Base-by-base conservation (phyloP, 2,329 filamentous ascomycete species). In the Albifimbria verrucaria region DNA sequence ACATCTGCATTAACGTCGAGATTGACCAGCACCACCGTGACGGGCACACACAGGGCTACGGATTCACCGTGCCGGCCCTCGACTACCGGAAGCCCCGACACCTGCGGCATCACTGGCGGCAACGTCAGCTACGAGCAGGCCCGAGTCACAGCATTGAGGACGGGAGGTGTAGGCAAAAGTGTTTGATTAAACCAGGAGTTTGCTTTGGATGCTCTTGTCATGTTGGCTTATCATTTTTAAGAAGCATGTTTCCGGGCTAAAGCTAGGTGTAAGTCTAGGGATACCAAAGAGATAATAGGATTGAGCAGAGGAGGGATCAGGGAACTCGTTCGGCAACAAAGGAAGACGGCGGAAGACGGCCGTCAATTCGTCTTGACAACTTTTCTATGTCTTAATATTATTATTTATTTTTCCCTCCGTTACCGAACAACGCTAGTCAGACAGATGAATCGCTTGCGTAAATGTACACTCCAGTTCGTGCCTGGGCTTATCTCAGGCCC, bases 1-100 rank as follows among this genome's bases (percentile, higher is more conserved):
- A 97, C 62, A 85, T 97, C 48, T 86, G 86, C 52, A 83, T 99
- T 62, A 88, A 92, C 53, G 86, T 97, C 58, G 94, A 99, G 72
- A 85, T 93, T 57, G 86, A 92, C 67, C 90, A 96, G 66, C 86
- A 88, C 62, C 86, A 97, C 67, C 84, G 85, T 2, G 78, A 89
- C 32, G 94, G 94, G 36, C 83, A 82, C 59, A 97, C 94, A 0
- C 80, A 87, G 56, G 83, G 86, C 15, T 99, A 99, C 66, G 88
- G 92, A 10, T 75, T 99, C 47, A 87, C 91, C 2, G 85, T 99
- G n/a, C 94, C 94, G 12, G 75, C 81, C 23, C 77, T 97, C 42
- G 56, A 75, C 67, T 74, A 71, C 59, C 60, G 56, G 21, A 55
- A 60, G 48, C 58, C 64, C 61, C 62, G n/a, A 63, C 60, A 28